Evolutionary conservation across 2,329 filamentous ascomycete species (phyloP).

Genomic region (Claviceps capensis): DNA sequence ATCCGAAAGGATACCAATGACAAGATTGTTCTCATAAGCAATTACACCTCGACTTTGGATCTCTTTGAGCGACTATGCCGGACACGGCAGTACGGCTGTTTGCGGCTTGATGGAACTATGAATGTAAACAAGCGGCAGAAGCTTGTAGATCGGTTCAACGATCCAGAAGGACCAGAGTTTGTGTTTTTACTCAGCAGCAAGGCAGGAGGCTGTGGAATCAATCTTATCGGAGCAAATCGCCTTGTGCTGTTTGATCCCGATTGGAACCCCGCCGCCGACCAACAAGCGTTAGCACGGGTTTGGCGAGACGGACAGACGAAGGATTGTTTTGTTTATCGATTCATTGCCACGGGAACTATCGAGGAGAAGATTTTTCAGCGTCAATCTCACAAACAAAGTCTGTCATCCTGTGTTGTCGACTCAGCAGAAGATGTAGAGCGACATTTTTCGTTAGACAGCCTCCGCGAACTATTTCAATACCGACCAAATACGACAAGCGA

Average conservation of each 20-base stretch:
- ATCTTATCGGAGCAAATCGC: constrained; percentile 86
- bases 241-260: constrained; percentile 93
- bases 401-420: constrained; percentile 93
- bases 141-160: constrained; percentile 94
- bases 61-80: constrained; percentile 88
- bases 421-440: constrained; percentile 93
- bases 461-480: constrained; percentile 92
- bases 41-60: constrained; percentile 93
- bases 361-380: constrained; percentile 99
- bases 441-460: constrained; percentile 82
- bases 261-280: constrained; percentile 96
- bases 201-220: constrained; percentile 90
- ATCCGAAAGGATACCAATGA: constrained; percentile 95
- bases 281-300: constrained; percentile 90
- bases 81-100: constrained; percentile 65
- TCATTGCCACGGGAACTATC: constrained; percentile 94
- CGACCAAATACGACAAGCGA: constrained; percentile 73
- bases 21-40: constrained; percentile 98
- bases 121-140: constrained; percentile 95
- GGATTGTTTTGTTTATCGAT: constrained; percentile 98
- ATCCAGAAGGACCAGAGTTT: constrained; percentile 80
- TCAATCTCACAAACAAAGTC: constrained; percentile 92
- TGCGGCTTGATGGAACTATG: constrained; percentile 94
- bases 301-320: constrained; percentile 99
- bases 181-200: constrained; percentile 95